Base-by-base conservation (phyloP, 331 rosid species). In the Rosa hybrid region DNA sequence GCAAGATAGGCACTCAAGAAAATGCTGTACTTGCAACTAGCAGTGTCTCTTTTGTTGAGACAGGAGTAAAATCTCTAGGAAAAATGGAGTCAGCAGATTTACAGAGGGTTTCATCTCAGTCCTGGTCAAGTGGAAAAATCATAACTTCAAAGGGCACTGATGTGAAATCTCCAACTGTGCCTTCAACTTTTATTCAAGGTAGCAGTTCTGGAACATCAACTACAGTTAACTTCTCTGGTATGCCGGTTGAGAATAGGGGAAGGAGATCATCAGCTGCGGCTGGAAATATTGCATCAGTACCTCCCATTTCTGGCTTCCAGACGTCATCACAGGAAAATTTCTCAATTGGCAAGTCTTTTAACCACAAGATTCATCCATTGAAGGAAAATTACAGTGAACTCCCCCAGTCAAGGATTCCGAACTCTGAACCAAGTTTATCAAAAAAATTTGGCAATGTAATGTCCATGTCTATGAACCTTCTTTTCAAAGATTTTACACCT, bases 371-470 rank as follows among this genome's bases (percentile, higher is more conserved):
- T 53, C 84, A 74, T 72, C 84, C 88, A 76, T 77, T 84, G 54
- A 84, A 86, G 77, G 90, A 86, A 84, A 87, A 80, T 79, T 83
- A 74, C 70, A 84, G 83, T 82, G 62, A 82, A 78, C 81, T 78
- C 13, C 68, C 89, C 75, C 84, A 77, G 76, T 81, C 87, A 82
- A 92, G 89, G 76, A 84, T 75, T 57, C 80, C 81, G 49, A 84
- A 85, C 79, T 87, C 93, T 34, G 96, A 87, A 73, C 84, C 81
- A 45, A 83, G 56, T 53, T 81, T 88, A 63, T 85, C 94, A 62
- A 92, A 89, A 85, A 93, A 91, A 80, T 88, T 92, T 85, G 88
- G 88, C 88, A 91, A 91, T 91, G 96, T 92, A 91, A 87, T 83
- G 53, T 21, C 46, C 75, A 49, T 82, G 72, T 79, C 81, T 62